phyloP scores from a whole-genome alignment of 75 land plant species.

The Ceratopteris richardii region DNA sequence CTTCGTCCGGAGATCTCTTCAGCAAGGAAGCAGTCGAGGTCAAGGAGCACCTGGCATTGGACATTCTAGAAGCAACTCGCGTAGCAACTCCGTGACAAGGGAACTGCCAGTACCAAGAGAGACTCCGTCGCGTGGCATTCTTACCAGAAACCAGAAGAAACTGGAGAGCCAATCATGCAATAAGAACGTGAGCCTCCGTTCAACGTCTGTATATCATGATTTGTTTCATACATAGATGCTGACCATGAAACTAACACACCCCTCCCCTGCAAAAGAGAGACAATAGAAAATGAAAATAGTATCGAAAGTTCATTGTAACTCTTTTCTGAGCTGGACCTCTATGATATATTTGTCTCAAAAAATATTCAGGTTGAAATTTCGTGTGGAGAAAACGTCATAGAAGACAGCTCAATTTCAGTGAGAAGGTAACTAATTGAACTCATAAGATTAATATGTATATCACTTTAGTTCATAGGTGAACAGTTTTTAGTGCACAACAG shows the following conservation, averaged over 20 bases:
- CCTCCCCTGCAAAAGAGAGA: no score
- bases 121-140: neutral
- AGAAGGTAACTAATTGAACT: neutral
- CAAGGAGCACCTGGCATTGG: neutral
- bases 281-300: no score
- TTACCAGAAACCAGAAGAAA: neutral
- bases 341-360: no score
- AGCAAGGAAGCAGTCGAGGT: neutral
- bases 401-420: neutral
- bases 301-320: no score
- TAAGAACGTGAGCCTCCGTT: no score
- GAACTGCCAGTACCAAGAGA: neutral
- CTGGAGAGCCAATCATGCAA: neutral
- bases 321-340: no score
- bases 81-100: neutral
- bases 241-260: no score
- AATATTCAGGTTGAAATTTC: conserved; percentile 1
- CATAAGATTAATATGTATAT: no score
- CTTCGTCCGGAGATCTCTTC: neutral
- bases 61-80: neutral
- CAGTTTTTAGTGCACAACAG: no score
- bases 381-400: neutral
- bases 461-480: no score
- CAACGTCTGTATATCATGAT: no score
- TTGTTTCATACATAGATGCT: no score